phyloP scores from a whole-genome alignment of 2,329 filamentous ascomycete genomes.

The Escovopsis sp. region DNA sequence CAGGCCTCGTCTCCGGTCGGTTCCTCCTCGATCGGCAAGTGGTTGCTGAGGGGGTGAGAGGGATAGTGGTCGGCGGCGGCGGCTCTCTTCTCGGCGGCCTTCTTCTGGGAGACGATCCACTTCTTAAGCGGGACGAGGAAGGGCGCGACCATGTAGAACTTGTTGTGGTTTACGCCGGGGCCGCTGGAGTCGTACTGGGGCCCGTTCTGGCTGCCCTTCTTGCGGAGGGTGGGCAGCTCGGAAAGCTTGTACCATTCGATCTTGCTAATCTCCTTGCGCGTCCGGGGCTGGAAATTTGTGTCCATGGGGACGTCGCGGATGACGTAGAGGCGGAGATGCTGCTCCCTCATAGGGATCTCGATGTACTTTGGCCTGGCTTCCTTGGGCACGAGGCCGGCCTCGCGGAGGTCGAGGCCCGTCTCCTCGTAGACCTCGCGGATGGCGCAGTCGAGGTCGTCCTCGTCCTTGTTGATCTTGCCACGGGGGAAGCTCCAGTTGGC shows the following conservation, averaged over 20 bases:
- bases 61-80: conserved; percentile 21
- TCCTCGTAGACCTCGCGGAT: conserved; percentile 92
- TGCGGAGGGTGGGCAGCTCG: conserved; percentile 70
- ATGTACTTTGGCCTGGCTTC: conserved; percentile 67
- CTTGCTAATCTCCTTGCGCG: conserved; percentile 93
- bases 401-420: conserved; percentile 72
- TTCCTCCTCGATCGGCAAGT: conserved; percentile 34
- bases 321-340: conserved; percentile 85
- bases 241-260: conserved; percentile 89
- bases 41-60: conserved; percentile 23
- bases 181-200: conserved; percentile 37
- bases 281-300: conserved; percentile 75
- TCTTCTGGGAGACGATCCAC: conserved; percentile 79
- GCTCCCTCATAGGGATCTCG: conserved; percentile 78
- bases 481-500: conserved; percentile 93
- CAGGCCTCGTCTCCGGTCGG: conserved; percentile 49
- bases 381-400: conserved; percentile 60
- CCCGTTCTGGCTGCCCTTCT: conserved; percentile 40
- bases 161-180: conserved; percentile 53
- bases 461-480: conserved; percentile 97
- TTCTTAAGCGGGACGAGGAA: conserved; percentile 76
- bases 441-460: conserved; percentile 85
- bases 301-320: conserved; percentile 81
- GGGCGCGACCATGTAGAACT: conserved; percentile 96
- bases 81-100: conserved; percentile 43